A percentile compares a stretch with the other conserved stretches of the same genome.
phyloP scores from a whole-genome alignment of 805 yeast genomes.

The Myxozyma sirexii region DNA sequence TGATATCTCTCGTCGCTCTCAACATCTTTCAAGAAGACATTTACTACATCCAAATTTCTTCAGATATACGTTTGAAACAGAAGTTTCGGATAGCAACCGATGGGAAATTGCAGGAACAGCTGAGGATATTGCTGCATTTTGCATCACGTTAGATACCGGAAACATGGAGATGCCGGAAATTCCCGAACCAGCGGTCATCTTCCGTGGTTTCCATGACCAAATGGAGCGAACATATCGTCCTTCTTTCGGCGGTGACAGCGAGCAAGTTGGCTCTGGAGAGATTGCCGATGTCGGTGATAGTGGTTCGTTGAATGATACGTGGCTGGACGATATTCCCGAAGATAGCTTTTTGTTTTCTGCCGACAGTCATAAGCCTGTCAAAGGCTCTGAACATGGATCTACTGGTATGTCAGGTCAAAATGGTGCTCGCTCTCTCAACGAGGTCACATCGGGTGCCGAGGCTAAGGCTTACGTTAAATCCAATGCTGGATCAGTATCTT shows the following conservation, averaged over 20 bases:
- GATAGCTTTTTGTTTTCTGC: slow-evolving; percentile 18
- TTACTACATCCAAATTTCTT: slow-evolving; percentile 55
- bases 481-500: slow-evolving; percentile 12
- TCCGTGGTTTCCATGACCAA: slow-evolving; percentile 30
- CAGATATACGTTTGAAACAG: slow-evolving; percentile 44
- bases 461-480: not conserved
- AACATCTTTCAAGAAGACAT: slow-evolving; percentile 43
- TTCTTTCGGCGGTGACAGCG: slow-evolving; percentile 5
- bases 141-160: slow-evolving; percentile 38
- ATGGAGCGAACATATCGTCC: slow-evolving; percentile 9
- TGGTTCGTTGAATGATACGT: slow-evolving; percentile 3
- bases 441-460: not conserved
- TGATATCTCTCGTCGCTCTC: slow-evolving; percentile 41
- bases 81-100: slow-evolving; percentile 41
- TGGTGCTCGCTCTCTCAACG: not conserved
- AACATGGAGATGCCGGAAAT: slow-evolving; percentile 28
- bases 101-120: slow-evolving; percentile 44
- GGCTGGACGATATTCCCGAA: slow-evolving; percentile 16
- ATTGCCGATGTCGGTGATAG: not conserved
- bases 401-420: not conserved
- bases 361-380: not conserved
- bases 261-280: not conserved
- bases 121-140: slow-evolving; percentile 44
- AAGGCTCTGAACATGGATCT: slow-evolving; percentile 4
- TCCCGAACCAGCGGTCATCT: slow-evolving; percentile 26